A percentile compares a stretch with the other conserved stretches of the same genome.
Evolutionary conservation across 2,329 filamentous ascomycete genomes (phyloP).

Genomic region (Calonectria hongkongensis): DNA sequence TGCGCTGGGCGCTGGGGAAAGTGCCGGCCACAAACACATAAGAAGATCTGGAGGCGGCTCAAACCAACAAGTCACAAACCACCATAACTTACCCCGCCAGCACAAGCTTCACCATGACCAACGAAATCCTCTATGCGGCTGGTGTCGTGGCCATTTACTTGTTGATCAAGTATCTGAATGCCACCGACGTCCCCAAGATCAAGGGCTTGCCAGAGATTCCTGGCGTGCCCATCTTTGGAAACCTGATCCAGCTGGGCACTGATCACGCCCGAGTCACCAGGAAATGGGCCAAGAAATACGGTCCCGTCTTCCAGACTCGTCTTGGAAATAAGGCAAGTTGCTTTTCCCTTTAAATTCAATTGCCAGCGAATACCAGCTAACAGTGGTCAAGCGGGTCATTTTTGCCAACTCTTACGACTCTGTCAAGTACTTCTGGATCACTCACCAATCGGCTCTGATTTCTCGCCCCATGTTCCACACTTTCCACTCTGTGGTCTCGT

Average conservation of each 20-base stretch:
- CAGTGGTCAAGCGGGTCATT: slow-evolving; percentile 74
- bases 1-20: neutral
- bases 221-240: slow-evolving; percentile 78
- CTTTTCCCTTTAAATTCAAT: neutral
- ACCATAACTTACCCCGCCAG: neutral
- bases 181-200: slow-evolving; percentile 76
- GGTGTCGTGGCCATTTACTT: slow-evolving; percentile 44
- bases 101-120: slow-evolving; percentile 29
- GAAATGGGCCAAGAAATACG: slow-evolving; percentile 76
- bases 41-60: slow-evolving; percentile 14
- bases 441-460: slow-evolving; percentile 85
- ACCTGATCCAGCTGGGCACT: slow-evolving; percentile 75
- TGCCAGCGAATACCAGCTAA: neutral
- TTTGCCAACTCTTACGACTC: slow-evolving; percentile 87
- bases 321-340: slow-evolving; percentile 78
- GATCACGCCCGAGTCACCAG: slow-evolving; percentile 73
- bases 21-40: slow-evolving; percentile 16
- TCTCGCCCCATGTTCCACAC: slow-evolving; percentile 87
- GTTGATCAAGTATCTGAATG: slow-evolving; percentile 59
- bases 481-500: slow-evolving; percentile 86
- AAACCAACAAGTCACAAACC: neutral
- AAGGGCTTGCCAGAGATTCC: slow-evolving; percentile 77
- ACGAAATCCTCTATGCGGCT: slow-evolving; percentile 34
- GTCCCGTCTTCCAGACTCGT: slow-evolving; percentile 79
- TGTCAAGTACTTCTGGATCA: slow-evolving; percentile 85